Percentiles rank a stretch among this genome's conserved stretches.
These are phyloP conservation scores for Metarhizium anisopliae DNA, from an alignment of 2,329 filamentous ascomycete species.

Conservation along the genomic window DNA sequence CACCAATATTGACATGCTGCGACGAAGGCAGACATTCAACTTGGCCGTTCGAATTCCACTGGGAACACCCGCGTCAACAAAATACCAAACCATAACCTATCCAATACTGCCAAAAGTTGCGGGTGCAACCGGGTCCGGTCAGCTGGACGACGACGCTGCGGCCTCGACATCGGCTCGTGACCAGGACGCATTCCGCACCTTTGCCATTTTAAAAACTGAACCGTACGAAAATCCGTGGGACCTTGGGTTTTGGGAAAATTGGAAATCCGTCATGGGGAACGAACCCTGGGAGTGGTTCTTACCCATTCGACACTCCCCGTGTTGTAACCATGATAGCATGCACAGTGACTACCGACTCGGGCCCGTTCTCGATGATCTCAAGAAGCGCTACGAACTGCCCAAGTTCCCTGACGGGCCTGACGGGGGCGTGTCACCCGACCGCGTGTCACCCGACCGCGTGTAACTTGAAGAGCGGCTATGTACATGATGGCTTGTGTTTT, in stretches of 20 bases:
- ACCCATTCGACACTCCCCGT: constrained; percentile 67
- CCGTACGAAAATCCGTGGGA: constrained; percentile 82
- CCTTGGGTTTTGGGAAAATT: constrained; percentile 60
- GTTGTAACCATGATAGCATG: constrained; percentile 54
- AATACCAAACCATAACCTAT: constrained; percentile 48
- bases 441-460: background rate
- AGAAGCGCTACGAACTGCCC: constrained; percentile 26
- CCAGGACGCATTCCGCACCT: constrained; percentile 50
- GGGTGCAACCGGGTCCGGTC: constrained; percentile 10
- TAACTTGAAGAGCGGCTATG: background rate
- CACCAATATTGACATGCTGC: constrained; percentile 77
- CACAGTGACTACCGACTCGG: constrained; percentile 63
- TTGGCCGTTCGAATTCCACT: constrained; percentile 65
- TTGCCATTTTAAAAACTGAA: constrained; percentile 68
- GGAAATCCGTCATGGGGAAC: constrained; percentile 71
- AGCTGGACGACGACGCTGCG: background rate
- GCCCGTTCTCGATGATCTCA: constrained; percentile 47
- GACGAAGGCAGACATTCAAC: constrained; percentile 53
- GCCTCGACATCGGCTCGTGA: constrained; percentile 22
- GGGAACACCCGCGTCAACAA: constrained; percentile 29
- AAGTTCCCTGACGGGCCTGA: background rate
- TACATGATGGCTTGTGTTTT: background rate
- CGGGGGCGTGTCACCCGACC: background rate
- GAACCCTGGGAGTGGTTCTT: constrained; percentile 68
- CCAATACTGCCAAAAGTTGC: constrained; percentile 31